A percentile compares a stretch with the other conserved stretches of the same genome.
phyloP scores from a whole-genome alignment of 805 yeast species.

The Teunomyces stri region DNA sequence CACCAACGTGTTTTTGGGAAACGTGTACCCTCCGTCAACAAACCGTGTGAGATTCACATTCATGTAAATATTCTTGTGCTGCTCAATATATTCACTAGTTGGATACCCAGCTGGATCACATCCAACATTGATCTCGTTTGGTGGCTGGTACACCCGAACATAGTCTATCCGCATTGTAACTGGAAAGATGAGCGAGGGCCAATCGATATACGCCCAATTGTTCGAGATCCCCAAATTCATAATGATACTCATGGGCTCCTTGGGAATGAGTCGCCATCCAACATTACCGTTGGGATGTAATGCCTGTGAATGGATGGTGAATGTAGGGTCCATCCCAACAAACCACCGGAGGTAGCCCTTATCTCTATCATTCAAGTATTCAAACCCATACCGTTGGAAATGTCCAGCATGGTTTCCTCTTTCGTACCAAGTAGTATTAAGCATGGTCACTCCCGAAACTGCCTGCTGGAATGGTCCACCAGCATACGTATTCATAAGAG shows the following conservation, averaged over 20 bases:
- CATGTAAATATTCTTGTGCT: slow-evolving; percentile 66
- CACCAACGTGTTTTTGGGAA: slow-evolving; percentile 18
- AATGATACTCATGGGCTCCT: slow-evolving; percentile 77
- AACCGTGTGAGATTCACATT: slow-evolving; percentile 72
- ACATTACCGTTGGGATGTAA: slow-evolving; percentile 89
- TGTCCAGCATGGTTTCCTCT: slow-evolving; percentile 48
- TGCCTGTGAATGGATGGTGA: slow-evolving; percentile 69
- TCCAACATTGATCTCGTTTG: slow-evolving; percentile 54
- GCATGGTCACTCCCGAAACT: slow-evolving; percentile 73
- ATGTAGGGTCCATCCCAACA: slow-evolving; percentile 78
- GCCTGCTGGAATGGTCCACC: slow-evolving; percentile 98
- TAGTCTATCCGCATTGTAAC: slow-evolving; percentile 73
- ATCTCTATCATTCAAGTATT: slow-evolving; percentile 66
- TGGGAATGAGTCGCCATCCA: slow-evolving; percentile 75
- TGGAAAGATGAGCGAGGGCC: slow-evolving; percentile 72
- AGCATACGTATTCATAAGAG: slow-evolving; percentile 80
- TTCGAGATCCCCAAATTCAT: slow-evolving; percentile 41
- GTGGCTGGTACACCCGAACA: slow-evolving; percentile 88
- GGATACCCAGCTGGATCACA: slow-evolving; percentile 90
- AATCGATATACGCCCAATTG: slow-evolving; percentile 41
- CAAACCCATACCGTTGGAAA: slow-evolving; percentile 76
- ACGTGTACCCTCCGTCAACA: slow-evolving; percentile 65
- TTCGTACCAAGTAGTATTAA: slow-evolving; percentile 84
- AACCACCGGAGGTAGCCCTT: slow-evolving; percentile 83
- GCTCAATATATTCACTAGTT: slow-evolving; percentile 76